Percentiles rank a stretch among this genome's conserved stretches.
phyloP scores from a whole-genome alignment of 352 stramenopile genomes.

The Globisporangium canariense region DNA sequence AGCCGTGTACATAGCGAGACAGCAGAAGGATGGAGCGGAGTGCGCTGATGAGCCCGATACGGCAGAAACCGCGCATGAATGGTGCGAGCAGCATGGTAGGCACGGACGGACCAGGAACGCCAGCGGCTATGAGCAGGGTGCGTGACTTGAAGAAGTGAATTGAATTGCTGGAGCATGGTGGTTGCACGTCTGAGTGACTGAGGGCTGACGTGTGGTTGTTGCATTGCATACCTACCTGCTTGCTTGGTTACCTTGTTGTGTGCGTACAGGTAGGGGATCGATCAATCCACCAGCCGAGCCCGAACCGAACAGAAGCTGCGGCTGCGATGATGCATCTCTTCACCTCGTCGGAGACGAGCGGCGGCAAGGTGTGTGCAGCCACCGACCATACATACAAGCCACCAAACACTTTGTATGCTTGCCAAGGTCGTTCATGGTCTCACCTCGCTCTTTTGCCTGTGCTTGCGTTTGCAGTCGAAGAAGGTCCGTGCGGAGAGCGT shows the following conservation, averaged over 20 bases:
- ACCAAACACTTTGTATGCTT: neutral
- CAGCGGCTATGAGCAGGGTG: slow-evolving; percentile 15
- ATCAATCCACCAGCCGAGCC: slow-evolving; percentile 64
- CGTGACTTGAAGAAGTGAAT: neutral
- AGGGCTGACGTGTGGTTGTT: neutral
- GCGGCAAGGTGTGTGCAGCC: slow-evolving; percentile 14
- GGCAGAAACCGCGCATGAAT: slow-evolving; percentile 17
- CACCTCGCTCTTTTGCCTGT: neutral
- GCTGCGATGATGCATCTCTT: slow-evolving; percentile 81
- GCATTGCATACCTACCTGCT: neutral
- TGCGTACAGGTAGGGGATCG: slow-evolving; percentile 20
- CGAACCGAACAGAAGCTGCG: slow-evolving; percentile 73
- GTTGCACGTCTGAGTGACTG: neutral
- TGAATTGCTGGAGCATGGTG: neutral
- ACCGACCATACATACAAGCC: neutral
- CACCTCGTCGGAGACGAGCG: slow-evolving; percentile 27
- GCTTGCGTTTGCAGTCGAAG: slow-evolving; percentile 2
- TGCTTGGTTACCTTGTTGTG: neutral
- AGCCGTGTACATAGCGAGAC: neutral
- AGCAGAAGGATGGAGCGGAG: slow-evolving; percentile 25
- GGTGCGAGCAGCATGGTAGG: neutral
- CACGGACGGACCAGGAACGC: slow-evolving; percentile 22
- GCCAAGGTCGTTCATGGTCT: neutral
- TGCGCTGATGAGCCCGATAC: slow-evolving; percentile 44
- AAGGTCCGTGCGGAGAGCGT: slow-evolving; percentile 16